These are phyloP conservation scores for Allomyces macrogynus DNA, from an alignment of 192 early-diverging fungal genomes.

Conservation along the genomic window DNA sequence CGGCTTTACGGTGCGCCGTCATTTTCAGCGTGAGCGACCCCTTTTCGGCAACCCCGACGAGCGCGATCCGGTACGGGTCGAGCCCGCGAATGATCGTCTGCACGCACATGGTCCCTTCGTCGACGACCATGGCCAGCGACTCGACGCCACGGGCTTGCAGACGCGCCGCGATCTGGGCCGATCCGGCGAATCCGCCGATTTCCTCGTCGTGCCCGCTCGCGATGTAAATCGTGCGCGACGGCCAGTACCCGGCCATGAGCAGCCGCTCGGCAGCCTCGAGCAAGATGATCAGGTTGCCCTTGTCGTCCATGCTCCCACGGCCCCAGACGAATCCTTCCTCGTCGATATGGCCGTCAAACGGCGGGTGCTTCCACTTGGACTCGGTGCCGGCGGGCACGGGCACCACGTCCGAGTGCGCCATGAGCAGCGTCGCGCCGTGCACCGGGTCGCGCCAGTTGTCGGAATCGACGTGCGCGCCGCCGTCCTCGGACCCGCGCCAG, in stretches of 20 bases:
- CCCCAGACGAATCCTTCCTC: conserved; percentile 15
- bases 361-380: conserved; percentile 15
- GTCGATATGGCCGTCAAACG: conserved; percentile 15
- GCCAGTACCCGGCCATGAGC: conserved; percentile 13
- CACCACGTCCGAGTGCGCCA: conserved; percentile 9
- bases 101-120: conserved; percentile 12
- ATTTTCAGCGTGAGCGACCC: conserved; percentile 15
- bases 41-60: conserved; percentile 20
- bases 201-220: conserved; percentile 27
- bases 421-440: too few species aligned
- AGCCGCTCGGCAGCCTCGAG: conserved; percentile 22
- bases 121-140: conserved; percentile 14
- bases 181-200: neutral
- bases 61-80: conserved; percentile 3
- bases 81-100: too few species aligned
- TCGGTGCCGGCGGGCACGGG: conserved; percentile 13
- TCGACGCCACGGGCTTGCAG: conserved; percentile 8
- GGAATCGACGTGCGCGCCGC: too few species aligned
- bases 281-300: conserved; percentile 15
- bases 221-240: conserved; percentile 14
- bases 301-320: conserved; percentile 19
- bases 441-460: too few species aligned
- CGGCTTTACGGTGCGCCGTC: conserved; percentile 1
- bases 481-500: too few species aligned
- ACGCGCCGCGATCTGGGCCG: conserved; percentile 9